Evolutionary conservation across 768 basidiomycete species (phyloP).

Genomic region (Artomyces pyxidatus): DNA sequence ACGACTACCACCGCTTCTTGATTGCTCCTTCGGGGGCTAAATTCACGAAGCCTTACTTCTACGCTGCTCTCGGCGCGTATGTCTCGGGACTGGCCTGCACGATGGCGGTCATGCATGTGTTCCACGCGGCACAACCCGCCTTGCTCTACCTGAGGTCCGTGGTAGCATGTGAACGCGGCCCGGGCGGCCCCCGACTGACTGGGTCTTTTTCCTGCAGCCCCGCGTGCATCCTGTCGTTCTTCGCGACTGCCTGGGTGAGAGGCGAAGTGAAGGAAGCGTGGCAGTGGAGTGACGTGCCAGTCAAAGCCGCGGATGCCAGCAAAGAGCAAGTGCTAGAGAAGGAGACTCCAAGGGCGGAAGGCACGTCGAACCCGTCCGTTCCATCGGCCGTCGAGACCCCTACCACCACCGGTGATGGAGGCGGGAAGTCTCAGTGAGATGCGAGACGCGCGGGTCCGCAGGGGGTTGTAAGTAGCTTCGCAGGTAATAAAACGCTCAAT

Average conservation of each 20-base stretch:
- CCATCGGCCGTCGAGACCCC: too few relatives aligned
- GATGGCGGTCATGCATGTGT: slow-evolving; percentile 79
- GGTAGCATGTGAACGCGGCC: not conserved
- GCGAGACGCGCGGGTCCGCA: too few relatives aligned
- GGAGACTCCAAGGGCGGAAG: slow-evolving; percentile 6
- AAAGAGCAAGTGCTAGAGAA: slow-evolving; percentile 2
- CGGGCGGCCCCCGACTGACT: not conserved
- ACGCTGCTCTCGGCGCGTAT: slow-evolving; percentile 61
- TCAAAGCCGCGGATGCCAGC: slow-evolving; percentile 17
- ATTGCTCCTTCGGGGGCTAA: slow-evolving; percentile 15
- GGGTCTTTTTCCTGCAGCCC: slow-evolving; percentile 37
- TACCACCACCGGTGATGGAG: too few relatives aligned
- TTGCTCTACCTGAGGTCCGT: slow-evolving; percentile 82
- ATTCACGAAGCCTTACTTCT: slow-evolving; percentile 73
- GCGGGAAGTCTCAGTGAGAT: too few relatives aligned
- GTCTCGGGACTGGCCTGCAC: slow-evolving; percentile 63
- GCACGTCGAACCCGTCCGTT: not conserved
- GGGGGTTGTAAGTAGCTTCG: too few relatives aligned
- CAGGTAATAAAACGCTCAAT: too few relatives aligned
- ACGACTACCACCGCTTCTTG: slow-evolving; percentile 55
- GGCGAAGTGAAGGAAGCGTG: slow-evolving; percentile 70
- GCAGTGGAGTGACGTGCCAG: slow-evolving; percentile 55
- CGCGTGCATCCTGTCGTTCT: slow-evolving; percentile 66
- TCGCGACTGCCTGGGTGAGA: slow-evolving; percentile 44
- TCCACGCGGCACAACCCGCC: slow-evolving; percentile 78